These are phyloP conservation scores for Gamarada debralockiae DNA, from an alignment of 495 filamentous ascomycete species.

Conservation along the genomic window DNA sequence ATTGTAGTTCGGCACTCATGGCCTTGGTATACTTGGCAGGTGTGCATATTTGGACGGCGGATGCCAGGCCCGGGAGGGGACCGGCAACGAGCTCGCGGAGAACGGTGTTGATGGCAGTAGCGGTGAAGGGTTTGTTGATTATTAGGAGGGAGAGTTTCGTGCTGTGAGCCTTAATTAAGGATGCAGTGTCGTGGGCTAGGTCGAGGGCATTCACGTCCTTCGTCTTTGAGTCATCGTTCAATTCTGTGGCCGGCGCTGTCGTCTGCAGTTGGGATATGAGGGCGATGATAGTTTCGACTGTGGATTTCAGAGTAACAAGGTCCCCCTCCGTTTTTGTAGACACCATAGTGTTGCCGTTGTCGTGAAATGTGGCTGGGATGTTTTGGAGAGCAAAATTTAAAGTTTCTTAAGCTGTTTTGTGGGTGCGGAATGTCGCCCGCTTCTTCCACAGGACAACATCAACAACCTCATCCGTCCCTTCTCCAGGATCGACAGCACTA, in stretches of 20 bases:
- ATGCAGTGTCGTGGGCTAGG: slow-evolving; percentile 62
- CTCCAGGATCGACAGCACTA: not conserved
- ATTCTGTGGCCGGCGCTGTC: slow-evolving; percentile 24
- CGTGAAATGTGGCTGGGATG: not conserved
- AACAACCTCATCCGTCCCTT: not conserved
- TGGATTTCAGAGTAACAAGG: slow-evolving; percentile 33
- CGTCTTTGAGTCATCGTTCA: slow-evolving; percentile 8
- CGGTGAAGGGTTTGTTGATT: slow-evolving; percentile 80
- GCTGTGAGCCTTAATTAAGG: slow-evolving; percentile 70
- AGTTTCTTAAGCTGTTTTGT: not conserved
- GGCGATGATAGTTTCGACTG: slow-evolving; percentile 25
- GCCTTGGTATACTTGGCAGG: slow-evolving; percentile 52
- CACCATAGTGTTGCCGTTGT: not conserved
- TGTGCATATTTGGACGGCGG: slow-evolving; percentile 60
- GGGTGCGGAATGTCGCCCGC: not conserved
- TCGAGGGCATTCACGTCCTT: slow-evolving; percentile 43
- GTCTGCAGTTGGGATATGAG: slow-evolving; percentile 25
- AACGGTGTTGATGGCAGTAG: slow-evolving; percentile 63
- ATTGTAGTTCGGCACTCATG: slow-evolving; percentile 52
- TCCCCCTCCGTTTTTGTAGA: slow-evolving; percentile 11
- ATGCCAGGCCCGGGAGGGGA: slow-evolving; percentile 67
- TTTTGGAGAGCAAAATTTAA: not conserved
- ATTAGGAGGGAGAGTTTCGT: slow-evolving; percentile 84
- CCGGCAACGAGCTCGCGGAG: slow-evolving; percentile 61
- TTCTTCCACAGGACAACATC: not conserved